Percentiles rank a stretch among this genome's conserved stretches.
These are phyloP conservation scores for Dothistroma pini DNA, from an alignment of 2,329 filamentous ascomycete genomes.

Conservation along the genomic window DNA sequence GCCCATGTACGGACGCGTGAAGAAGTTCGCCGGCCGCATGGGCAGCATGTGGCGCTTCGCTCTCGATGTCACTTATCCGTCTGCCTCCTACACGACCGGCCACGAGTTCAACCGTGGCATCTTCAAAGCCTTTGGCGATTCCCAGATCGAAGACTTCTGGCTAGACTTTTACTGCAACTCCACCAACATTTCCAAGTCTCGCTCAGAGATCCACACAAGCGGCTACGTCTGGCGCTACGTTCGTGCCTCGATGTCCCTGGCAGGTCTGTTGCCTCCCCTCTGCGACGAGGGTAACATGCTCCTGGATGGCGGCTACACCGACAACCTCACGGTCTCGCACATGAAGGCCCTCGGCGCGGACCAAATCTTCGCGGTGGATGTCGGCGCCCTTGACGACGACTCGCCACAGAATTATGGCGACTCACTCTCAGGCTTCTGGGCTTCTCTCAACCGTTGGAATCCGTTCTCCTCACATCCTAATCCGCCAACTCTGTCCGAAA, in stretches of 20 bases:
- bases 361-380: conserved; percentile 92
- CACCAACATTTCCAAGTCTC: conserved; percentile 94
- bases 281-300: conserved; percentile 98
- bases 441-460: conserved; percentile 93
- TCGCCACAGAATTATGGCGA: conserved; percentile 91
- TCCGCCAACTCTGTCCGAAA: conserved; percentile 90
- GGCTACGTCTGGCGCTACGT: conserved; percentile 98
- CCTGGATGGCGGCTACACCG: conserved; percentile 91
- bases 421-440: conserved; percentile 92
- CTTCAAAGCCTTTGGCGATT: conserved; percentile 96
- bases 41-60: conserved; percentile 99
- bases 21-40: conserved; percentile 99
- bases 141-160: conserved; percentile 99
- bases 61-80: conserved; percentile 91
- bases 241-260: conserved; percentile 92
- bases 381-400: conserved; percentile 87
- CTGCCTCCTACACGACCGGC: conserved; percentile 93
- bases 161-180: conserved; percentile 99
- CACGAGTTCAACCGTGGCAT: conserved; percentile 99
- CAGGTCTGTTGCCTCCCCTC: conserved; percentile 84
- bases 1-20: conserved; percentile 92
- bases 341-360: conserved; percentile 95
- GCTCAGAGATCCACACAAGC: conserved; percentile 88
- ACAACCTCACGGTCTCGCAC: conserved; percentile 93
- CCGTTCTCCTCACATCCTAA: conserved; percentile 86